A percentile compares a stretch with the other conserved stretches of the same genome.
Evolutionary conservation across 495 filamentous ascomycete species (phyloP).

Genomic region (Bombardia bombarda): DNA sequence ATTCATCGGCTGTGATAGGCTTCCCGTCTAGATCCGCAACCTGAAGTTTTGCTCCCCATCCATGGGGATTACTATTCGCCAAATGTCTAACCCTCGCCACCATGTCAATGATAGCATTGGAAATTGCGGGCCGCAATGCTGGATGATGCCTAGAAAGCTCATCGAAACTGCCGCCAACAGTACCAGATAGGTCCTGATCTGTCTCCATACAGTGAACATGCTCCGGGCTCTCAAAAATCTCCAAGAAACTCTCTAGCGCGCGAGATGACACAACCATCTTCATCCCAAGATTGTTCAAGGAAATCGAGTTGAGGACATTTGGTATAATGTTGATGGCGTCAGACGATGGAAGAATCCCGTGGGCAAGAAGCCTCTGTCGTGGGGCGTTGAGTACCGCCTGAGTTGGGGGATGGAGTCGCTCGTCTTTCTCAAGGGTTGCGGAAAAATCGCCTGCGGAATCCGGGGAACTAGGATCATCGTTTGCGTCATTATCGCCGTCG

Average conservation of each 20-base stretch:
- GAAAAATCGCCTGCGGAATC: slow-evolving; percentile 26
- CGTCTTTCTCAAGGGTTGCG: too few species aligned
- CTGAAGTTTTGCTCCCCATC: slow-evolving; percentile 75
- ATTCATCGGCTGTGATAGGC: slow-evolving; percentile 41
- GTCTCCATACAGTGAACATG: slow-evolving; percentile 76
- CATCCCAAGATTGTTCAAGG: slow-evolving; percentile 80
- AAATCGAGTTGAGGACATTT: slow-evolving; percentile 85
- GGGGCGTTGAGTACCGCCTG: slow-evolving; percentile 32
- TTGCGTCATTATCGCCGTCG: too few species aligned
- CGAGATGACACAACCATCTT: slow-evolving; percentile 78
- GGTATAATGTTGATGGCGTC: slow-evolving; percentile 85
- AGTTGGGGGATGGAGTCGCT: slow-evolving; percentile 36
- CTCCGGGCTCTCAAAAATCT: slow-evolving; percentile 85
- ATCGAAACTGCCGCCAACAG: slow-evolving; percentile 79
- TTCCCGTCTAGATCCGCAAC: slow-evolving; percentile 44
- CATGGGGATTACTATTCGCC: slow-evolving; percentile 58
- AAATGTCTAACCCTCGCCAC: slow-evolving; percentile 65
- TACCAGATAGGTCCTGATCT: slow-evolving; percentile 56
- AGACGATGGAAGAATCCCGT: slow-evolving; percentile 70
- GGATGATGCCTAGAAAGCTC: slow-evolving; percentile 94
- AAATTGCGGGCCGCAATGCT: slow-evolving; percentile 64
- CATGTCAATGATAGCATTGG: slow-evolving; percentile 76
- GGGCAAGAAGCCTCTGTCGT: slow-evolving; percentile 45
- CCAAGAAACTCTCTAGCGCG: slow-evolving; percentile 78
- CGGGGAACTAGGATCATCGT: slow-evolving; percentile 28